Evolutionary conservation across 1,139 yeast species (phyloP).

Genomic region (Arxiozyma heterogenica): DNA sequence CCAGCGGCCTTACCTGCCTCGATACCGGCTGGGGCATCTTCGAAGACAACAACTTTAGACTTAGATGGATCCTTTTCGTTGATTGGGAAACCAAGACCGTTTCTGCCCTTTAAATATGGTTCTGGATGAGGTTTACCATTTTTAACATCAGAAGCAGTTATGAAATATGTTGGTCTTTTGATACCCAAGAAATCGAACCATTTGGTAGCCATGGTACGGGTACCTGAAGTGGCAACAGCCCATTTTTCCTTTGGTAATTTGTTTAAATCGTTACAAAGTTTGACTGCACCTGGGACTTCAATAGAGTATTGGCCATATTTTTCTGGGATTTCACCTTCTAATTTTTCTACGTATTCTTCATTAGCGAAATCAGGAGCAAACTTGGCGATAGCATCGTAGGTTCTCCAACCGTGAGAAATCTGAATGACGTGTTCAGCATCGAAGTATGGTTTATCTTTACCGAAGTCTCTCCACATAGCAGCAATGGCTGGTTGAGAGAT

Average conservation of each 20-base stretch:
- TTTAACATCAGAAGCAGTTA: constrained; percentile 69
- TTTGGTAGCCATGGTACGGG: constrained; percentile 63
- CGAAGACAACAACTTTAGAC: constrained; percentile 54
- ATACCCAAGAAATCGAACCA: constrained; percentile 66
- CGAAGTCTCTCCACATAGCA: constrained; percentile 70
- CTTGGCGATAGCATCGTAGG: constrained; percentile 64
- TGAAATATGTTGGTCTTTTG: constrained; percentile 59
- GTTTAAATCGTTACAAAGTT: constrained; percentile 37
- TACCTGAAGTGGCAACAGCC: constrained; percentile 84
- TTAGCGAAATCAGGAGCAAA: constrained; percentile 70
- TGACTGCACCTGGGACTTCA: constrained; percentile 69
- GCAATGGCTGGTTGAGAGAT: constrained; percentile 77
- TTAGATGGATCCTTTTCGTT: constrained; percentile 30
- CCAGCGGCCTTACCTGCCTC: constrained; percentile 80
- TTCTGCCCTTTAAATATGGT: constrained; percentile 64
- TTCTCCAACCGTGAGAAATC: constrained; percentile 77
- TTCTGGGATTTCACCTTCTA: constrained; percentile 66
- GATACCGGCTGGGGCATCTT: constrained; percentile 85
- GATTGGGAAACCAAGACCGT: constrained; percentile 45
- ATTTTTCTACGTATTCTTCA: constrained; percentile 53
- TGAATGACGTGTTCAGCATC: constrained; percentile 62
- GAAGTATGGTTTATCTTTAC: constrained; percentile 59
- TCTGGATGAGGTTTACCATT: constrained; percentile 80
- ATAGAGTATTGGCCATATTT: constrained; percentile 62
- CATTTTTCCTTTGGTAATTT: constrained; percentile 42